A percentile compares a stretch with the other conserved stretches of the same genome.
These are phyloP conservation scores for Candida nemodendra DNA, from an alignment of 805 yeast species.

Conservation along the genomic window DNA sequence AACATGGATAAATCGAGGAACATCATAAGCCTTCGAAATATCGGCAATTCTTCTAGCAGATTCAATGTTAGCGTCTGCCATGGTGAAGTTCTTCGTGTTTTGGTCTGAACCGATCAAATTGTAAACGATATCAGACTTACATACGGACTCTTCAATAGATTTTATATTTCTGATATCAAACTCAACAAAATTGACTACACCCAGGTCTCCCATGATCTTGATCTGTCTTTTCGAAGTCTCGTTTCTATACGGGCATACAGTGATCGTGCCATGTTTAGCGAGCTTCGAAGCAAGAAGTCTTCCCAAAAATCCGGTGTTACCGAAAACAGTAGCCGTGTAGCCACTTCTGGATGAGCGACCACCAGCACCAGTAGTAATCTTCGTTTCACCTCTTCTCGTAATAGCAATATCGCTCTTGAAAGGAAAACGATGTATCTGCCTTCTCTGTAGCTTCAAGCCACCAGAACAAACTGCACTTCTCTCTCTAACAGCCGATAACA, in stretches of 20 bases:
- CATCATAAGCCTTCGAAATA: conserved; percentile 66
- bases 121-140: conserved; percentile 78
- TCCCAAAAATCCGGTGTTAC: conserved; percentile 78
- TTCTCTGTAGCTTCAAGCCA: conserved; percentile 14
- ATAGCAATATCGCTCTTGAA: conserved; percentile 61
- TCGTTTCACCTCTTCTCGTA: conserved; percentile 73
- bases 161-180: conserved; percentile 76
- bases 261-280: conserved; percentile 78
- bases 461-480: conserved; percentile 5
- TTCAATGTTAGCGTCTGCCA: conserved; percentile 82
- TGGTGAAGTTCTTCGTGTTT: conserved; percentile 74
- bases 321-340: conserved; percentile 85
- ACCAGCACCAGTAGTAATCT: conserved; percentile 69
- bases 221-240: conserved; percentile 74
- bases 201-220: conserved; percentile 82
- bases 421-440: conserved; percentile 34
- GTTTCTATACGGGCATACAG: conserved; percentile 79
- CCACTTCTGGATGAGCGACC: conserved; percentile 87
- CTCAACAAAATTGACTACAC: conserved; percentile 82
- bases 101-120: conserved; percentile 77
- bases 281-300: conserved; percentile 66
- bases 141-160: conserved; percentile 73
- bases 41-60: conserved; percentile 74
- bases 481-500: background rate
- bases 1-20: conserved; percentile 74